Evolutionary conservation across 768 basidiomycete species (phyloP).

Genomic region (Chalciporus chontae): DNA sequence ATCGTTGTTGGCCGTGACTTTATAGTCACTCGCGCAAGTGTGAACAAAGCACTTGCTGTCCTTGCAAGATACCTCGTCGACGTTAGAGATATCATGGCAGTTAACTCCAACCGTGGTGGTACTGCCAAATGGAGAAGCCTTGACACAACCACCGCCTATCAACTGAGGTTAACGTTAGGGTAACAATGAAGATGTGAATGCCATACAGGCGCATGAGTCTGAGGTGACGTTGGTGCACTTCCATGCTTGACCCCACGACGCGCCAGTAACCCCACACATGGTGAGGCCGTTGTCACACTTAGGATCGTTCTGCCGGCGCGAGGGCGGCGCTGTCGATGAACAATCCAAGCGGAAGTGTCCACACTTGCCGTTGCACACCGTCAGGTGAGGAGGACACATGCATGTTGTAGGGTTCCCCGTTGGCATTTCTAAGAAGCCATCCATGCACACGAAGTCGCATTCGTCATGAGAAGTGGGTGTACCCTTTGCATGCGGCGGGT

Average conservation of each 20-base stretch:
- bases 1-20: slow-evolving; percentile 4
- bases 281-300: slow-evolving; percentile 21
- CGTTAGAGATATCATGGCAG: slow-evolving; percentile 31
- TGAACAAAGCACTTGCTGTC: slow-evolving; percentile 26
- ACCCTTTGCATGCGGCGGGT: slow-evolving; percentile 29
- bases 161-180: background rate
- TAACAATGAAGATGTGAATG: background rate
- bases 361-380: slow-evolving; percentile 32
- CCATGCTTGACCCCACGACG: slow-evolving; percentile 19
- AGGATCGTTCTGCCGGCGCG: slow-evolving; percentile 15
- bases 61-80: slow-evolving; percentile 28
- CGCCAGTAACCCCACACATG: slow-evolving; percentile 25
- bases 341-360: slow-evolving; percentile 23
- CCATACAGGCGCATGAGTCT: slow-evolving; percentile 32
- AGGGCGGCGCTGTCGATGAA: slow-evolving; percentile 8
- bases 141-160: slow-evolving; percentile 36
- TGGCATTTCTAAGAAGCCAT: slow-evolving; percentile 26
- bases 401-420: slow-evolving; percentile 21
- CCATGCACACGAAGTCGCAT: slow-evolving; percentile 30
- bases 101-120: slow-evolving; percentile 23
- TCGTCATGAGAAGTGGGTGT: slow-evolving; percentile 13
- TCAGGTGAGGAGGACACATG: slow-evolving; percentile 22
- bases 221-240: slow-evolving; percentile 29
- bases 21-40: slow-evolving; percentile 23
- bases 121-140: slow-evolving; percentile 18